Conservation (phyloP, 345 rosid genomes). For the Triadica sebifera region DNA sequence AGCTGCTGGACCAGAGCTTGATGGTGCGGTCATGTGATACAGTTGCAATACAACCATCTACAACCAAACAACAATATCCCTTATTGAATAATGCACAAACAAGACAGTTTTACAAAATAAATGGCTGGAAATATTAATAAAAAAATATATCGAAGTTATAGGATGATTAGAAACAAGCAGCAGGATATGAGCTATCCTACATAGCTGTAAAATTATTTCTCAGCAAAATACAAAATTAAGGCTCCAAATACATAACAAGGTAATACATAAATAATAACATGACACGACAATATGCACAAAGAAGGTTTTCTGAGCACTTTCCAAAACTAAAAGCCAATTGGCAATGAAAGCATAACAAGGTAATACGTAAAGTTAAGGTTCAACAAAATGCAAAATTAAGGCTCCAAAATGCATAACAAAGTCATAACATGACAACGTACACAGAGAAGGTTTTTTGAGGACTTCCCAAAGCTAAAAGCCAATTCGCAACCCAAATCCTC, state of each 20-base stretch:
- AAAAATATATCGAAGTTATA: neutral
- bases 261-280: no score
- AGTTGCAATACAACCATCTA: slow-evolving; percentile 66
- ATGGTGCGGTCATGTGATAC: slow-evolving; percentile 75
- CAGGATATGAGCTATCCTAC: neutral
- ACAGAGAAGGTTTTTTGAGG: no score
- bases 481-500: no score
- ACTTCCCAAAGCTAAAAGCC: no score
- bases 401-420: no score
- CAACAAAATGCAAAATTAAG: no score
- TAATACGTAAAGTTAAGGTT: no score
- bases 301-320: no score
- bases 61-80: slow-evolving; percentile 9
- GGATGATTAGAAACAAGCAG: neutral
- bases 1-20: slow-evolving; percentile 64
- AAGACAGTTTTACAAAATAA: neutral
- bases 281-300: no score
- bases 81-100: neutral
- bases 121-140: neutral
- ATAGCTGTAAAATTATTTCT: neutral
- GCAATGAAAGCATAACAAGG: no score
- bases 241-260: neutral
- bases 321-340: no score
- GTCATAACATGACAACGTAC: no score
- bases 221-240: neutral